A percentile compares a stretch with the other conserved stretches of the same genome.
Conservation (phyloP, 2,329 filamentous ascomycete genomes). For the Dactylellina leptospora region DNA sequence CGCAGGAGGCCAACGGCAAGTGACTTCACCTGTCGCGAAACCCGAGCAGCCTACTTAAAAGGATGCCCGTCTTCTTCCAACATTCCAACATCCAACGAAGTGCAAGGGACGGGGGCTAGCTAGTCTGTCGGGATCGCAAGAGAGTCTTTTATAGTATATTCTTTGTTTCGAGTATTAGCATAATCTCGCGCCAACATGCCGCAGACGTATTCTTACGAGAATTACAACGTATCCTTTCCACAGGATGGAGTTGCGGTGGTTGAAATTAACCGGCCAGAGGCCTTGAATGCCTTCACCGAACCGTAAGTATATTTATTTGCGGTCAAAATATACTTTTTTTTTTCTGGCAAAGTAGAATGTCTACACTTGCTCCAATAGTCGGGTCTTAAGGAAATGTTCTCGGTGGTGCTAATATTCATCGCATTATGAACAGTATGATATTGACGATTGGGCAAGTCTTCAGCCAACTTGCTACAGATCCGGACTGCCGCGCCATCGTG, state of each 20-base stretch:
- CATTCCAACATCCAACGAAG: conserved; percentile 19
- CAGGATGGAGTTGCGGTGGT: conserved; percentile 81
- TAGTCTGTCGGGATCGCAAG: too few species aligned
- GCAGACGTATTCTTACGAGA: conserved; percentile 63
- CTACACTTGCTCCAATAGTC: too few species aligned
- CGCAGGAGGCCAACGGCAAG: conserved; percentile 14
- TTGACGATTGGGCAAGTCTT: conserved; percentile 79
- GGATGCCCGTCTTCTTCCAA: not conserved
- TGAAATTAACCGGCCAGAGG: conserved; percentile 85
- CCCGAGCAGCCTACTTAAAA: conserved; percentile 32
- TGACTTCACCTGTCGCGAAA: conserved; percentile 16
- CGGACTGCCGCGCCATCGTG: conserved; percentile 77
- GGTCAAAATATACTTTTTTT: too few species aligned
- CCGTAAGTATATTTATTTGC: too few species aligned
- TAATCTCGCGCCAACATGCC: conserved; percentile 37
- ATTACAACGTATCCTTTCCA: conserved; percentile 79
- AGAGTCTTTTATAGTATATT: not conserved
- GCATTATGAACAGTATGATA: conserved; percentile 82
- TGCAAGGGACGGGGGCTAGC: conserved; percentile 1
- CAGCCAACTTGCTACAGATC: conserved; percentile 73
- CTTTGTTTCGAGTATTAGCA: conserved; percentile 6
- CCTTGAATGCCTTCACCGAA: conserved; percentile 87
- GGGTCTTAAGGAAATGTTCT: too few species aligned
- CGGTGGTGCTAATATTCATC: too few species aligned
- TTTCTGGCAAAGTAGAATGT: too few species aligned